Evolutionary conservation across 2,329 filamentous ascomycete species (phyloP), one percentile per base, ranked within the genome.

Genomic region (Alternaria dauci): DNA sequence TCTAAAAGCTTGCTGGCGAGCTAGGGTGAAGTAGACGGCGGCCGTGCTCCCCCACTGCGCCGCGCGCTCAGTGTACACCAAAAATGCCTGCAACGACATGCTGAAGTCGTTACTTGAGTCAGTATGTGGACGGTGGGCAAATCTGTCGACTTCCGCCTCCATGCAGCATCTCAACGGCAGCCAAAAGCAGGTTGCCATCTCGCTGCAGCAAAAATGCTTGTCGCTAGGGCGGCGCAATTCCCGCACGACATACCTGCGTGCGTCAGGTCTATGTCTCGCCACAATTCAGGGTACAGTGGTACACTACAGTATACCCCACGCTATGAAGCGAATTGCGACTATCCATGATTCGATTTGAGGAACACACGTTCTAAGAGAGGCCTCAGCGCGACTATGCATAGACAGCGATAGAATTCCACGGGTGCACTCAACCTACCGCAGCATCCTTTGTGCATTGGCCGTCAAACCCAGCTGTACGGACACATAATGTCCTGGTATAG

Each of bases 241-340:
- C 72, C 65, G 76, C 75, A 77, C 73, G 73, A 76, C 74, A 77
- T 77, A 68, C 55, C 57, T 73, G 57, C 71, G 20, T 42, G 39
- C 74, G 67, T 75, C 65, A 59, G 57, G 65, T 71, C 71, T 66
- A 66, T 69, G 56, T 71, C 62, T 66, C 36, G 71, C 69, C 69
- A 51, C 62, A 59, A 66, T 57, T 59, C 39, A 68, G 66, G 71
- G 67, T 68, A 68, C 72, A 71, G 71, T 70, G 71, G 67, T 68
- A 68, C 72, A 71, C 72, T 70, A 68, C 70, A 76, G 69, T 66
- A 63, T 68, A 61, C 61, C 59, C 63, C 59, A 74, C 67, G 53
- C 61, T 66, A 51, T 69, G 32, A 65, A 70, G 66, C 68, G 55
- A 43, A 51, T 56, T 28, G 42, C 16, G 28, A 44, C 43, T 23